phyloP scores from a whole-genome alignment of 306 rosid genomes.

The Dalbergia cochinchinensis region DNA sequence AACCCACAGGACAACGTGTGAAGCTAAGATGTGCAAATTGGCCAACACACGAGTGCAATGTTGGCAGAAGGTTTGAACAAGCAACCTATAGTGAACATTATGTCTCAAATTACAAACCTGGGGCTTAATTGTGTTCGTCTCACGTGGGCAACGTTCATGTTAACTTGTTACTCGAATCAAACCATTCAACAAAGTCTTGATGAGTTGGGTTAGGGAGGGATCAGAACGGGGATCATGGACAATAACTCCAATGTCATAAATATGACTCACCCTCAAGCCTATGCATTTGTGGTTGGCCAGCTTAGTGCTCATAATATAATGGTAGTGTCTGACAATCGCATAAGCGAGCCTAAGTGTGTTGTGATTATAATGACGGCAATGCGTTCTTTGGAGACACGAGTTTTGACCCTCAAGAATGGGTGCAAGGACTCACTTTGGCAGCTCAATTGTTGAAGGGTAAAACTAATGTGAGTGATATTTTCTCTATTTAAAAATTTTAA shows the following conservation, averaged over 20 bases:
- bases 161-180: not conserved
- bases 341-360: not conserved
- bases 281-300: not conserved
- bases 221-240: not conserved
- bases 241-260: not conserved
- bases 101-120: not conserved
- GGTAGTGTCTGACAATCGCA: not conserved
- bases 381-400: not conserved
- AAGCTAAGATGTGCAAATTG: constrained; percentile 3
- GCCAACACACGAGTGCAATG: not conserved
- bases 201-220: not conserved
- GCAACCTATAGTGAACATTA: not conserved
- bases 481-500: too few relatives aligned
- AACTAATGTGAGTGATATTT: not conserved
- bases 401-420: not conserved
- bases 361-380: not conserved
- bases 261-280: not conserved
- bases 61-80: not conserved
- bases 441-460: not conserved
- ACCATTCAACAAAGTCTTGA: not conserved
- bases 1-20: not conserved
- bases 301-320: not conserved
- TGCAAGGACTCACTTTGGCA: constrained; percentile 3
- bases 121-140: not conserved
- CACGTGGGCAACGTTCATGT: not conserved